phyloP scores from a whole-genome alignment of 371 early-diverging fungal species.

The Actinomortierella wolfii region DNA sequence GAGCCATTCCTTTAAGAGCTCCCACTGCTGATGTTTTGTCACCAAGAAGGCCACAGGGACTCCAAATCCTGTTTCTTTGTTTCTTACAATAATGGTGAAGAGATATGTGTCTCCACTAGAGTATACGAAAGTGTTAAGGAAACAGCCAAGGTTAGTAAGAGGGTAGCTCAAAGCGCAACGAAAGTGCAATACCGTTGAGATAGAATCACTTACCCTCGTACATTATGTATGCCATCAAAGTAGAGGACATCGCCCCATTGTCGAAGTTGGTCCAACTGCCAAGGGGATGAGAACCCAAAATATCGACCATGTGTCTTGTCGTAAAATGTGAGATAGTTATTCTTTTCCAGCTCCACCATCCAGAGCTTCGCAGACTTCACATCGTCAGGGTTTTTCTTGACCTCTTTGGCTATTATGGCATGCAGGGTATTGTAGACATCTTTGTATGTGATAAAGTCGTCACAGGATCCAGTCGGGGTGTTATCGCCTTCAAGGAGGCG shows the following conservation, averaged over 20 bases:
- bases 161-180: not conserved
- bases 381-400: not conserved
- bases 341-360: slow-evolving; percentile 1
- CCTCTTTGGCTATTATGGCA: not conserved
- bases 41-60: slow-evolving; percentile 9
- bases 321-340: not conserved
- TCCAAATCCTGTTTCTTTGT: slow-evolving; percentile 4
- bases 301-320: not conserved
- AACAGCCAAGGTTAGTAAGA: too few species aligned
- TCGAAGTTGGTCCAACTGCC: slow-evolving; percentile 8
- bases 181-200: too few species aligned
- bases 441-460: slow-evolving; percentile 8
- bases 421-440: slow-evolving; percentile 8
- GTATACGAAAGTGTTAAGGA: too few species aligned
- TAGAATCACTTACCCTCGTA: slow-evolving; percentile 3
- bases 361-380: not conserved
- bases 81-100: slow-evolving; percentile 7
- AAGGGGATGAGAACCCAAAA: slow-evolving; percentile 2
- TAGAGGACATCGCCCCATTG: slow-evolving; percentile 5
- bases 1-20: not conserved
- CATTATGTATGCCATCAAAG: slow-evolving; percentile 7
- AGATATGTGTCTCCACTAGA: slow-evolving; percentile 3
- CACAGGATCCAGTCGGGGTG: too few species aligned
- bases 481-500: too few species aligned
- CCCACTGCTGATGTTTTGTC: not conserved